Percentiles rank a stretch among this genome's conserved stretches.
Conservation (phyloP, 208 protist genomes). For the Leishmania turanica region DNA sequence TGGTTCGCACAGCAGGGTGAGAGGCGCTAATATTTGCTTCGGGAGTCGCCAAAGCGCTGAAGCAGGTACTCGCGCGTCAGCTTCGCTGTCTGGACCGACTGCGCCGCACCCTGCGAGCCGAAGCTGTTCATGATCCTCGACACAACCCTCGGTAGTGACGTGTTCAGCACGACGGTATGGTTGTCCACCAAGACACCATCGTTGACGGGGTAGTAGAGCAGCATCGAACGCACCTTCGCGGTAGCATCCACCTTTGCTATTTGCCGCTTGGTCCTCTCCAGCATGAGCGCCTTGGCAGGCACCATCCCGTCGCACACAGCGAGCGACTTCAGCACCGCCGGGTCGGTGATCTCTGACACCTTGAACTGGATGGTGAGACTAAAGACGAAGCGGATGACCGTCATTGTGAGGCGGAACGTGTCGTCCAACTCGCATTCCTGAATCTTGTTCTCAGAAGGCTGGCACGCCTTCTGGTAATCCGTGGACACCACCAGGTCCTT, state of each 20-base stretch:
- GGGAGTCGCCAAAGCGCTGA: constrained; percentile 59
- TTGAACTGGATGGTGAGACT: constrained; percentile 89
- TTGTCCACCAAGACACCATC: constrained; percentile 84
- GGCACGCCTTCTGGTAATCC: constrained; percentile 85
- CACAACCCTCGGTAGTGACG: constrained; percentile 73
- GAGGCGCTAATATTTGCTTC: constrained; percentile 11
- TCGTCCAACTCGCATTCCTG: constrained; percentile 51
- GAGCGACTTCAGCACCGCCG: constrained; percentile 46
- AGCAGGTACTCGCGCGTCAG: constrained; percentile 80
- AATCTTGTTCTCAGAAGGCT: constrained; percentile 73
- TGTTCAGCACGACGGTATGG: constrained; percentile 87
- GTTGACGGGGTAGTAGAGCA: constrained; percentile 89
- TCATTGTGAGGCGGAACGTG: constrained; percentile 80
- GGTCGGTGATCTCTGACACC: constrained; percentile 81
- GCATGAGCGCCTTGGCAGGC: constrained; percentile 74
- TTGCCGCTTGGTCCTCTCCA: constrained; percentile 91
- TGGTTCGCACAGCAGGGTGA: background rate
- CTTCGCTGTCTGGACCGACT: constrained; percentile 75
- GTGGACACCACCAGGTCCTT: constrained; percentile 65
- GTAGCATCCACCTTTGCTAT: constrained; percentile 79
- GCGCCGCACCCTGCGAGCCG: constrained; percentile 70
- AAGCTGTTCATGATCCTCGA: constrained; percentile 85
- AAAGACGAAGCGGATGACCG: constrained; percentile 83
- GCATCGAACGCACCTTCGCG: constrained; percentile 85
- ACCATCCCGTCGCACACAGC: constrained; percentile 71